Percentiles rank a stretch among this genome's conserved stretches.
Conservation (phyloP, 805 yeast genomes). For the Barnettozyma vustinii region DNA sequence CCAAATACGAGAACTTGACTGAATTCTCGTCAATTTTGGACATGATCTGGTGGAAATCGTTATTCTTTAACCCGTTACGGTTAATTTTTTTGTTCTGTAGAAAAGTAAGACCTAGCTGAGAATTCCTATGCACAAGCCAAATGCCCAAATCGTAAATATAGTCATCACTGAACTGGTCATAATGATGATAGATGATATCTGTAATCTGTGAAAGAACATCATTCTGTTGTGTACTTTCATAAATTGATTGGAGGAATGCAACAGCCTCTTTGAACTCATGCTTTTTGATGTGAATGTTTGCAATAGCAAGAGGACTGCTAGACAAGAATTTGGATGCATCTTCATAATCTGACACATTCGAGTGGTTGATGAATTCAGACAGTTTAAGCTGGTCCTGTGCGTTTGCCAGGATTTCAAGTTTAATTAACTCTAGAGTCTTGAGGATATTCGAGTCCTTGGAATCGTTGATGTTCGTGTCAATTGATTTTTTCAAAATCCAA, state of each 20-base stretch:
- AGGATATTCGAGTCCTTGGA: conserved; percentile 12
- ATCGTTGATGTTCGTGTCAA: conserved; percentile 8
- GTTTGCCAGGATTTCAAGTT: conserved; percentile 12
- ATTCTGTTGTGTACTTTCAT: conserved; percentile 1
- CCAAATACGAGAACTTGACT: conserved; percentile 7
- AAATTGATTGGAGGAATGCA: background rate
- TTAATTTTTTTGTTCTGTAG: conserved; percentile 6
- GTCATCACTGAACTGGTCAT: conserved; percentile 1
- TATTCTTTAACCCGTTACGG: background rate
- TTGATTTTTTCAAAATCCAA: conserved; percentile 18
- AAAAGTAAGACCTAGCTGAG: conserved; percentile 7
- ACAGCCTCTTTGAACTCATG: conserved; percentile 7
- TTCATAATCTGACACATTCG: conserved; percentile 5
- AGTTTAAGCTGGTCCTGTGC: conserved; percentile 2
- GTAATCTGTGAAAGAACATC: conserved; percentile 1
- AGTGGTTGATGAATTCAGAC: conserved; percentile 6
- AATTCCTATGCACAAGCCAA: conserved; percentile 6
- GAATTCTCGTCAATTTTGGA: conserved; percentile 8
- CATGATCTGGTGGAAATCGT: conserved; percentile 6
- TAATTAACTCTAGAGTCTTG: conserved; percentile 15
- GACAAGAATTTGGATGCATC: conserved; percentile 5
- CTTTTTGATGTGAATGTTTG: conserved; percentile 6
- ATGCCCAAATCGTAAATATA: conserved; percentile 6
- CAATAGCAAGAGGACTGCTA: conserved; percentile 7
- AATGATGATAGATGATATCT: conserved; percentile 5